Percentiles rank a stretch among this genome's conserved stretches.
Conservation (phyloP, 495 filamentous ascomycete genomes). For the Podospora conica region DNA sequence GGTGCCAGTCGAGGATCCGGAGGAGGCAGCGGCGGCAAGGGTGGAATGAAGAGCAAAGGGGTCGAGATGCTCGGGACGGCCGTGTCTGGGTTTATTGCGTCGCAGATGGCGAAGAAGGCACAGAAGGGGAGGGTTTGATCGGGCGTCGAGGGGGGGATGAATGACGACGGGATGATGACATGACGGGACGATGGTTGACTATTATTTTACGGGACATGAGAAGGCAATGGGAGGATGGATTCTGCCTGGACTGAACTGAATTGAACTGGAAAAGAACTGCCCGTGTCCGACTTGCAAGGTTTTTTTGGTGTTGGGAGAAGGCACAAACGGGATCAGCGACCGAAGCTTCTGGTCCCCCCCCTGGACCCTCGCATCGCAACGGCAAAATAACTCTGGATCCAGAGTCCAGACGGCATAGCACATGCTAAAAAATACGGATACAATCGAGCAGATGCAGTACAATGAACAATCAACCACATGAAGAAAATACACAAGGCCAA, state of each 20-base stretch:
- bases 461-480: too few species aligned
- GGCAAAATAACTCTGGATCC: too few species aligned
- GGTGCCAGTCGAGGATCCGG: neutral
- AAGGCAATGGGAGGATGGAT: neutral
- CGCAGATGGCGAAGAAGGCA: conserved; percentile 13
- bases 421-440: too few species aligned
- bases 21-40: neutral
- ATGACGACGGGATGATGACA: neutral
- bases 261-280: neutral
- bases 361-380: too few species aligned
- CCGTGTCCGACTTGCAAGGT: neutral
- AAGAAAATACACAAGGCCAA: too few species aligned
- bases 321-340: neutral
- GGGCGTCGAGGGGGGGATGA: neutral
- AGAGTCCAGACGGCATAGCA: too few species aligned
- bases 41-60: conserved; percentile 5
- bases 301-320: neutral
- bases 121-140: neutral
- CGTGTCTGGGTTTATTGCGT: conserved; percentile 16
- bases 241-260: too few species aligned
- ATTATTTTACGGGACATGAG: neutral
- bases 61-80: conserved; percentile 11
- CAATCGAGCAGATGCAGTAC: too few species aligned
- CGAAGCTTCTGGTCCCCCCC: too few species aligned
- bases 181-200: neutral